Percentiles rank a stretch among this genome's conserved stretches.
Conservation (phyloP, 2,329 filamentous ascomycete genomes). For the Aureobasidium sp. region DNA sequence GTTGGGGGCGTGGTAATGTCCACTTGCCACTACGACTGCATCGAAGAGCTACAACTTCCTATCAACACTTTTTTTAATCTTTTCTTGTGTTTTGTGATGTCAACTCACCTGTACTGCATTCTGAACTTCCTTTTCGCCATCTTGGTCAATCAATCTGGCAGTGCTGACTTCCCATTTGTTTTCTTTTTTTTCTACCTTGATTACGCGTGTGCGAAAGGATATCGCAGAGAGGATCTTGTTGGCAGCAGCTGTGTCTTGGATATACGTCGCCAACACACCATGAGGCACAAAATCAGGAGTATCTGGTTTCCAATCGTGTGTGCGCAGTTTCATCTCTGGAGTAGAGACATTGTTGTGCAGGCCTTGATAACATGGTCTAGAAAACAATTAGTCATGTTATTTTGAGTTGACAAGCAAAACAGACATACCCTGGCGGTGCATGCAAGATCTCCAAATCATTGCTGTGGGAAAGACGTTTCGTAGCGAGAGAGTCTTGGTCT, state of each 20-base stretch:
- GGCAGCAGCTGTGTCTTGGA: conserved; percentile 48
- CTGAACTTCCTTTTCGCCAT: conserved; percentile 8
- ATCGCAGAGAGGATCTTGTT: conserved; percentile 44
- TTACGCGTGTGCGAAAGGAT: conserved; percentile 52
- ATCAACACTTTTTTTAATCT: conserved; percentile 3
- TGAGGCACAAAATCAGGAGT: conserved; percentile 54
- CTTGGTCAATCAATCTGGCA: conserved; percentile 30
- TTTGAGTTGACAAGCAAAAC: not conserved
- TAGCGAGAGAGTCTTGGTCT: not conserved
- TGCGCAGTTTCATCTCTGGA: conserved; percentile 39
- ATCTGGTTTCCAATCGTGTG: conserved; percentile 49
- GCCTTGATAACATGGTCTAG: conserved; percentile 44
- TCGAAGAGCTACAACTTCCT: conserved; percentile 34
- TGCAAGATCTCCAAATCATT: conserved; percentile 22
- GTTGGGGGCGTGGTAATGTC: conserved; percentile 45
- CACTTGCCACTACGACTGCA: conserved; percentile 44
- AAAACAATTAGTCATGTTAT: not conserved
- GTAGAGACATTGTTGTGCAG: conserved; percentile 48
- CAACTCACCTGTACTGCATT: not conserved
- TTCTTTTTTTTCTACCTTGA: conserved; percentile 39
- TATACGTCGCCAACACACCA: conserved; percentile 48
- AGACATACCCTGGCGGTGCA: conserved; percentile 42
- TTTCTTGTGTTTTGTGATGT: not conserved
- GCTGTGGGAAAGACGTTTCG: not conserved
- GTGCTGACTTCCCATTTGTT: conserved; percentile 46